phyloP scores from a whole-genome alignment of 2,329 filamentous ascomycete species.

The Dactylellina sp. region DNA sequence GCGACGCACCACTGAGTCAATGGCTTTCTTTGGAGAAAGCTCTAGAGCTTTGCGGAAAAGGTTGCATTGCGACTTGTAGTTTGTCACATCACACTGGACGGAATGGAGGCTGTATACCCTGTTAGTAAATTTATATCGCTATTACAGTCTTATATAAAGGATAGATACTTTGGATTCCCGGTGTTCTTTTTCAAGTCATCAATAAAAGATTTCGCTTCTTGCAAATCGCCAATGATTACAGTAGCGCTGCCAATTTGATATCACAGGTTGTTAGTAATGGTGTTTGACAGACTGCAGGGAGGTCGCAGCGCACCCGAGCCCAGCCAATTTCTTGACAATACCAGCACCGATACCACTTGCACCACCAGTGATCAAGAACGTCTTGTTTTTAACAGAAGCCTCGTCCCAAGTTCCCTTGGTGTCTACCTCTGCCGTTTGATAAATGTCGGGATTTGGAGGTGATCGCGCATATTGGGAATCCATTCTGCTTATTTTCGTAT shows the following conservation, averaged over 20 bases:
- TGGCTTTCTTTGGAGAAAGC: conserved; percentile 65
- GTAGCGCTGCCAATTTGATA: conserved; percentile 64
- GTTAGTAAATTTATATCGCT: background rate
- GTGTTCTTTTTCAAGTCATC: conserved; percentile 67
- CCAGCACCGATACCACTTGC: conserved; percentile 72
- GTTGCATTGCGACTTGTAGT: conserved; percentile 73
- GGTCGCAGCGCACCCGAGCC: conserved; percentile 63
- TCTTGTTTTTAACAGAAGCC: conserved; percentile 68
- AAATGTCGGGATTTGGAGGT: conserved; percentile 46
- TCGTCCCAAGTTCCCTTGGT: conserved; percentile 65
- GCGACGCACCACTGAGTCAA: conserved; percentile 57
- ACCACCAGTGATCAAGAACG: conserved; percentile 74
- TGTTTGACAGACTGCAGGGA: conserved; percentile 15
- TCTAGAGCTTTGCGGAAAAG: conserved; percentile 72
- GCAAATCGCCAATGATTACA: conserved; percentile 74
- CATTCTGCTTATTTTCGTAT: conserved; percentile 23
- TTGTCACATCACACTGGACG: conserved; percentile 73
- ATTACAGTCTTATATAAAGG: background rate
- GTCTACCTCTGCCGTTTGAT: conserved; percentile 67
- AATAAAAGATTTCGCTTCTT: conserved; percentile 70
- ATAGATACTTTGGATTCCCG: conserved; percentile 63
- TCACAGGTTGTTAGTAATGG: conserved; percentile 16
- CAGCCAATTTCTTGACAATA: conserved; percentile 70
- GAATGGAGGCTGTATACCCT: conserved; percentile 66
- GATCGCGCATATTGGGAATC: conserved; percentile 51